Percentiles rank a stretch among this genome's conserved stretches.
These are phyloP conservation scores for Colletotrichum coccodes DNA, from an alignment of 2,329 filamentous ascomycete species.

Conservation along the genomic window DNA sequence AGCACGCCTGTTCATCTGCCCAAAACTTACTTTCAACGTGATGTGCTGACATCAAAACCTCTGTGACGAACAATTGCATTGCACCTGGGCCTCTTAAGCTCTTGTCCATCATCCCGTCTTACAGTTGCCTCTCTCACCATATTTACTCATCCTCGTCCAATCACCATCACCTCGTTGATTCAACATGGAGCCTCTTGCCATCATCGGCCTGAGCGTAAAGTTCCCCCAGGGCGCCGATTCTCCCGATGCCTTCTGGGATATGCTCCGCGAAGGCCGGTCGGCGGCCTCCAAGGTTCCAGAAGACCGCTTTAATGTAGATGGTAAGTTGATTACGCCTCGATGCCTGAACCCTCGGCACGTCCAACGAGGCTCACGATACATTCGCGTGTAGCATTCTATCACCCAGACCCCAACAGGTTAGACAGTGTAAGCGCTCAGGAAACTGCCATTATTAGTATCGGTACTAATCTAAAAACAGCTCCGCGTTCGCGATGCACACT, in stretches of 20 bases:
- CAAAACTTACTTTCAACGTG: too few relatives aligned
- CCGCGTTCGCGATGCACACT: too few relatives aligned
- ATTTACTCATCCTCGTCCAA: not conserved
- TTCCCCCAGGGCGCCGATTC: constrained; percentile 31
- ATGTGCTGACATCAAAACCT: too few relatives aligned
- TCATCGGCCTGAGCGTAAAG: constrained; percentile 36
- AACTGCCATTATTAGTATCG: too few relatives aligned
- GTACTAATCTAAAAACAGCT: too few relatives aligned
- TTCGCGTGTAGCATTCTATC: not conserved
- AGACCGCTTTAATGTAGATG: constrained; percentile 3
- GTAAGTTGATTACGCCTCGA: not conserved
- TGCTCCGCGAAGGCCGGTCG: not conserved
- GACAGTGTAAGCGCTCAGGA: constrained; percentile 10
- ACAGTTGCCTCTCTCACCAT: too few relatives aligned
- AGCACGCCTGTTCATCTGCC: too few relatives aligned
- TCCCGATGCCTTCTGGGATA: constrained; percentile 7
- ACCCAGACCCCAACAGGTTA: constrained; percentile 2
- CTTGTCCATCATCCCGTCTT: not conserved
- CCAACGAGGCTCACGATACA: too few relatives aligned
- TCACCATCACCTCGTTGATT: not conserved
- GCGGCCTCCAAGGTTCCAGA: not conserved
- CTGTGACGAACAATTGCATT: too few relatives aligned
- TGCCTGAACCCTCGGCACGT: too few relatives aligned
- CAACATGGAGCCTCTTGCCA: constrained; percentile 31
- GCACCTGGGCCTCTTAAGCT: too few relatives aligned